Percentiles rank a stretch among this genome's conserved stretches.
Conservation (phyloP, 495 filamentous ascomycete genomes). For the Penicillium desertorum region DNA sequence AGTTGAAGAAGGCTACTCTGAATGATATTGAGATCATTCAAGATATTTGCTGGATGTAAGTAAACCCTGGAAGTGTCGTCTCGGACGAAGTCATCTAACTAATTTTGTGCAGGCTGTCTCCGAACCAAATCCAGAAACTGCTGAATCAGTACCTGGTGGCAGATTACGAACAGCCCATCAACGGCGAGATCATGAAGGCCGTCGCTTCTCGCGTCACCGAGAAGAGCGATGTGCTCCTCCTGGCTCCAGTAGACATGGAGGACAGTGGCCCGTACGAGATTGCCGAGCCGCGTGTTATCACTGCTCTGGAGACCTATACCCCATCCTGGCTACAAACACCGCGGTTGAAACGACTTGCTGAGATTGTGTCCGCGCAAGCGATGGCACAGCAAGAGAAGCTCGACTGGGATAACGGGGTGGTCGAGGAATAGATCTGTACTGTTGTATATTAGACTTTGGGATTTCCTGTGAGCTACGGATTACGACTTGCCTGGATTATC, state of each 20-base stretch:
- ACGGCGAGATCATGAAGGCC: slow-evolving; percentile 99
- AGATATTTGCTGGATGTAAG: slow-evolving; percentile 99
- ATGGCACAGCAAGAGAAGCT: slow-evolving; percentile 89
- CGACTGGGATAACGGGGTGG: slow-evolving; percentile 51
- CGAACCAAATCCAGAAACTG: slow-evolving; percentile 98
- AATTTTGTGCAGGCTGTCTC: slow-evolving; percentile 68
- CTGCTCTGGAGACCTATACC: slow-evolving; percentile 95
- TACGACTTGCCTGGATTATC: slow-evolving; percentile 28
- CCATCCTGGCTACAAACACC: slow-evolving; percentile 98
- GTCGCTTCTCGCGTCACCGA: slow-evolving; percentile 96
- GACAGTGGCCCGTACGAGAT: slow-evolving; percentile 99
- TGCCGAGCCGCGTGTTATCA: slow-evolving; percentile 92
- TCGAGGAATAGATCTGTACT: slow-evolving; percentile 33
- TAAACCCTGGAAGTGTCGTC: background rate
- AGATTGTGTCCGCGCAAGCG: slow-evolving; percentile 95
- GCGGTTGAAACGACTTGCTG: slow-evolving; percentile 86
- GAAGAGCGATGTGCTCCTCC: slow-evolving; percentile 92
- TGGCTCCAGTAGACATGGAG: slow-evolving; percentile 97
- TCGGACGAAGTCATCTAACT: slow-evolving; percentile 9
- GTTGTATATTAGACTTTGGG: slow-evolving; percentile 33
- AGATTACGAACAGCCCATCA: slow-evolving; percentile 99
- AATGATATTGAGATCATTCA: slow-evolving; percentile 99
- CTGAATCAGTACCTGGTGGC: slow-evolving; percentile 98
- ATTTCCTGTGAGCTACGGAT: slow-evolving; percentile 35
- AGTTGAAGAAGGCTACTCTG: slow-evolving; percentile 97